Evolutionary conservation across 148 eudicot genomes (phyloP), one percentile per base, ranked within the genome.

Genomic region (Limonium bicolor): DNA sequence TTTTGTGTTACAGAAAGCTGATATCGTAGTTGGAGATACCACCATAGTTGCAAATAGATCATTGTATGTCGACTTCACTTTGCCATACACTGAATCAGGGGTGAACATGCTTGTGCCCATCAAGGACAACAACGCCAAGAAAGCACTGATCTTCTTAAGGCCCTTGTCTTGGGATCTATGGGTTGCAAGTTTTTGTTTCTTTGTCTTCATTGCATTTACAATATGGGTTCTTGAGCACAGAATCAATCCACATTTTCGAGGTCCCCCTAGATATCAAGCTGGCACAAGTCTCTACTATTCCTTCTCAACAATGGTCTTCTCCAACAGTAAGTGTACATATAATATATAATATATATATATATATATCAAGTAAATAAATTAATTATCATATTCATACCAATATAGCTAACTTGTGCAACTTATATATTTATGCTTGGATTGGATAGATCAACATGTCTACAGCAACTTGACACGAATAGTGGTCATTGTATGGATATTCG

Each of bases 171-270:
- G 27, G 58, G 80, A 72, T 28, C 61, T 85, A 9, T 85, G 95
- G 95, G 36, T 72, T 43, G 70, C 74, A 32, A 68, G 48, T 16
- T 72, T 67, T 2, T 51, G 58, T 16, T 74, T 76, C 41, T 74
- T 74, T 43, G 15, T 85, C 19, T 77, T 62, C 70, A 72, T 66
- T 3, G 86, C 83, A 14, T 67, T 80, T 26, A 76, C 77, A 0
- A 71, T 85, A 32, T 74, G 86, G 90, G 64, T 74, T 7, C 68
- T 80, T 20, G 95, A 80, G 53, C 90, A 80, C 55, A 71, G 80
- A 4, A 59, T 73, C 17, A 80, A 77, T 48, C 56, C 59, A 32
- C 73, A 70, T 32, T 76, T 78, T 31, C 53, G 78, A 34, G 84
- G 80, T 5, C 71, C 87, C 3, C 73, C 72, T 3, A 11, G 12